These are phyloP conservation scores for Basidiobolus meristosporus DNA, from an alignment of 371 early-diverging fungal species.

Conservation along the genomic window DNA sequence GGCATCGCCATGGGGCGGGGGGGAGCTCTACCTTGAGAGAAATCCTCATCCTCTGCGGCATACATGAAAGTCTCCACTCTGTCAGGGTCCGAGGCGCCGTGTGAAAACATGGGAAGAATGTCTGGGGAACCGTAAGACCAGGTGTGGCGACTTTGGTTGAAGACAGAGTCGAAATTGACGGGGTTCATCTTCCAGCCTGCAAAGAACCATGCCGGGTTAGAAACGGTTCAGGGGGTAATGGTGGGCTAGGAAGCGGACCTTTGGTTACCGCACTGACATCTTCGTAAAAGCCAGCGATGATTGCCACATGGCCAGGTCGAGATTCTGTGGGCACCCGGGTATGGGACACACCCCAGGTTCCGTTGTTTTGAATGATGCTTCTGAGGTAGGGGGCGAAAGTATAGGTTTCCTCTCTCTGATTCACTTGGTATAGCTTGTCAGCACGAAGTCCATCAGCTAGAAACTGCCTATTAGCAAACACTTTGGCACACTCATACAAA, in stretches of 20 bases:
- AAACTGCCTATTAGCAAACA: background rate
- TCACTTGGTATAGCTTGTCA: constrained; percentile 50
- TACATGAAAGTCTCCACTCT: constrained; percentile 81
- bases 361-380: constrained; percentile 30
- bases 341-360: constrained; percentile 84
- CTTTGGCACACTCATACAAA: background rate
- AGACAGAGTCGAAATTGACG: constrained; percentile 87
- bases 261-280: constrained; percentile 94
- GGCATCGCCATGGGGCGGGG: background rate
- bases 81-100: constrained; percentile 62
- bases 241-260: constrained; percentile 20
- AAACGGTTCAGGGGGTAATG: background rate
- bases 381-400: constrained; percentile 60
- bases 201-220: background rate
- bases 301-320: constrained; percentile 92
- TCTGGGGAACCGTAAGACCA: constrained; percentile 97
- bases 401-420: constrained; percentile 3
- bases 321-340: constrained; percentile 95
- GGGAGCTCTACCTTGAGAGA: constrained; percentile 35
- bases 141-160: constrained; percentile 75
- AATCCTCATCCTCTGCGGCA: constrained; percentile 71
- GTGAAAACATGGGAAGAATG: constrained; percentile 88
- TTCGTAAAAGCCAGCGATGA: constrained; percentile 93
- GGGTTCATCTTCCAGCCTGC: constrained; percentile 93
- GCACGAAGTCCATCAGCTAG: constrained; percentile 85